Evolutionary conservation across 805 yeast species (phyloP), one percentile per base, ranked within the genome.

Genomic region (Wickerhamiella sorbophila): DNA sequence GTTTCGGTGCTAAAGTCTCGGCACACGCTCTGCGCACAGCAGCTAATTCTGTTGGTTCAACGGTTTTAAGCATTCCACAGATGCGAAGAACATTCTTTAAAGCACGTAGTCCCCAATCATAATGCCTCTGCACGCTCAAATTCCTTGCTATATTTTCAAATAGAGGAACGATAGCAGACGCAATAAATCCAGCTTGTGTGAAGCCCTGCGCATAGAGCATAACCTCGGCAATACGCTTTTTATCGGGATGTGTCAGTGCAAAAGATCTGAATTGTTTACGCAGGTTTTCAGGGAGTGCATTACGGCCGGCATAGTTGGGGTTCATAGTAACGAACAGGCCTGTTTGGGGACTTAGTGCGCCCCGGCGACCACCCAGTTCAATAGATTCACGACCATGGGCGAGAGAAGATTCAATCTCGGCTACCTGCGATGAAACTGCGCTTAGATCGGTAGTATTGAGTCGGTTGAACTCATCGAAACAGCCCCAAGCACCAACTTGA

Each of bases 381-480:
- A 57, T 45, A 4, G 5, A 27, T 20, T 9, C 32, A 9, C n/a
- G 22, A 3, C 46, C 45, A 0, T 50, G 21, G 1, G 29, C 27
- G 27, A 81, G 53, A 0, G 79, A 79, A 5, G 54, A 49, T 52
- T 84, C 88, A 31, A 86, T 81, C 21, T 59, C 63, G 48, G 80
- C 93, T 20, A 88, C 69, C 51, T 79, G 84, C 0, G 88, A 74
- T 0, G 96, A 79, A 0, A 85, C 79, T 0, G 95, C 87, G 60
- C 95, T 84, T 38, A 88, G 62, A 44, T 78, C 79, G 12, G 67
- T 69, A 44, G 71, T 72, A 32, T 75, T 78, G 24, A 88, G 67
- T 47, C 97, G 67, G 54, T 88, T 88, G 54, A 88, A 87, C 57
- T 88, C 97, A 58, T 88, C 97, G 61, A 88, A 88, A 59, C 97